Evolutionary conservation across 139 green algal species (phyloP).

Genomic region (Asterochloris sp.): DNA sequence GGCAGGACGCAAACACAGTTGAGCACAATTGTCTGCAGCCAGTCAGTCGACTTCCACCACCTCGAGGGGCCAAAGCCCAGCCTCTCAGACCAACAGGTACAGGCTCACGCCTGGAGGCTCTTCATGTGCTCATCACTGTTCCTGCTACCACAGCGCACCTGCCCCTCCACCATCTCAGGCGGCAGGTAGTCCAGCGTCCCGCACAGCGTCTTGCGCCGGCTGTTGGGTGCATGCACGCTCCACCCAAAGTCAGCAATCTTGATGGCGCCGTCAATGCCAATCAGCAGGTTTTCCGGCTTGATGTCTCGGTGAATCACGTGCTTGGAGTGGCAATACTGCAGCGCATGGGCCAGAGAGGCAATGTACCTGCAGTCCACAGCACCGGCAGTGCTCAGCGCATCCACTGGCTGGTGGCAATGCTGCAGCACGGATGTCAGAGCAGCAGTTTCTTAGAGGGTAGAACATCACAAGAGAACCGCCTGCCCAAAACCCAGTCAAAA

Average conservation of each 20-base stretch:
- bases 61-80: neutral
- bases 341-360: slow-evolving; percentile 73
- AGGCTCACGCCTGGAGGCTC: neutral
- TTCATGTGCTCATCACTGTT: neutral
- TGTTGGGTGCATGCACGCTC: slow-evolving; percentile 92
- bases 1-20: too few relatives aligned
- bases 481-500: neutral
- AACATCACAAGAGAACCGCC: neutral
- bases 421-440: neutral
- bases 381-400: neutral
- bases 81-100: too few relatives aligned
- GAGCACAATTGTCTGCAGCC: too few relatives aligned
- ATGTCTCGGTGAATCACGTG: slow-evolving; percentile 99
- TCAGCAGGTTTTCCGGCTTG: slow-evolving; percentile 98
- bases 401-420: too few relatives aligned
- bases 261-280: slow-evolving; percentile 87
- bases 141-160: neutral
- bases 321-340: slow-evolving; percentile 96
- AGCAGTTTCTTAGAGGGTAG: neutral
- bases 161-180: slow-evolving; percentile 93
- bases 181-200: slow-evolving; percentile 99
- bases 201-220: slow-evolving; percentile 89
- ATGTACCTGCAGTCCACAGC: slow-evolving; percentile 68
- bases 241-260: slow-evolving; percentile 99
- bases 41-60: neutral